phyloP scores from a whole-genome alignment of 352 stramenopile genomes.

The Phytophthora pini region DNA sequence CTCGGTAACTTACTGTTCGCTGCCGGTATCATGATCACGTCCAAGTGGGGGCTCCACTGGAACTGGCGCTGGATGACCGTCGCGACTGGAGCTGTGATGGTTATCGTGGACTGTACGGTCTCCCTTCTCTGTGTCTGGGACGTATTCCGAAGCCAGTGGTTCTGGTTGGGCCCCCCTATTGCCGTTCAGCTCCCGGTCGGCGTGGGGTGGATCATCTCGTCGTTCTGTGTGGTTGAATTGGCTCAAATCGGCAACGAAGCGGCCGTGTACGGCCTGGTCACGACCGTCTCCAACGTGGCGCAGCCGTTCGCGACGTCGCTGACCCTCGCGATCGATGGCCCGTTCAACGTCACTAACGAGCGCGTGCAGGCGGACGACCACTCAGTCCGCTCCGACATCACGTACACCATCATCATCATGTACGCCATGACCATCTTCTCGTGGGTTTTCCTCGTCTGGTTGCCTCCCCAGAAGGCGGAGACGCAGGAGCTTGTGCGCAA shows the following conservation, averaged over 20 bases:
- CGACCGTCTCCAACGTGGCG: slow-evolving; percentile 27
- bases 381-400: slow-evolving; percentile 25
- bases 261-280: slow-evolving; percentile 32
- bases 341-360: slow-evolving; percentile 34
- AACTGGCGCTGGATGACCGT: slow-evolving; percentile 46
- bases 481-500: slow-evolving; percentile 40
- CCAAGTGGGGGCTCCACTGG: slow-evolving; percentile 42
- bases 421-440: slow-evolving; percentile 40
- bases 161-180: slow-evolving; percentile 42
- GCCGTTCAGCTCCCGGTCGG: slow-evolving; percentile 46
- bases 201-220: slow-evolving; percentile 49
- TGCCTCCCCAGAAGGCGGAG: slow-evolving; percentile 44
- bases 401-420: slow-evolving; percentile 39
- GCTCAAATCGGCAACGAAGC: slow-evolving; percentile 26
- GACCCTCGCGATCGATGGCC: slow-evolving; percentile 27
- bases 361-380: slow-evolving; percentile 28
- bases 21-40: slow-evolving; percentile 37
- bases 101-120: slow-evolving; percentile 22
- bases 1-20: slow-evolving; percentile 36
- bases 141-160: slow-evolving; percentile 39
- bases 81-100: slow-evolving; percentile 23
- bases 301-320: slow-evolving; percentile 29
- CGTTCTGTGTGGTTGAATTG: slow-evolving; percentile 31
- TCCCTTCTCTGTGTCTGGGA: slow-evolving; percentile 38
- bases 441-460: slow-evolving; percentile 40